Conservation (phyloP, 2,329 filamentous ascomycete species). For the Fusarium nodosum region DNA sequence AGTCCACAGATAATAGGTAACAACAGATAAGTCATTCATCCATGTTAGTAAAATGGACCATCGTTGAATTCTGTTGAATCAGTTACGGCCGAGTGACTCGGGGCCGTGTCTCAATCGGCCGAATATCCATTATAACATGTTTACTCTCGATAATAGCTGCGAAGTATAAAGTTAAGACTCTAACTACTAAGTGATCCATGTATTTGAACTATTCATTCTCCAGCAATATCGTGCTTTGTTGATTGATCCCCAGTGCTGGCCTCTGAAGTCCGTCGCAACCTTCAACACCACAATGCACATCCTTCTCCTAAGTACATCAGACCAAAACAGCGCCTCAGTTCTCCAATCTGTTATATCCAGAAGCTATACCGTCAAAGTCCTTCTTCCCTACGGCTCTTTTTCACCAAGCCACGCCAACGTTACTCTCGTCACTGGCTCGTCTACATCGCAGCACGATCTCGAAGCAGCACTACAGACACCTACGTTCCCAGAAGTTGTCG, state of each 20-base stretch:
- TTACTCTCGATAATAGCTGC: conserved; percentile 4
- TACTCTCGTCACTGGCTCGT: conserved; percentile 9
- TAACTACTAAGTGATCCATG: not conserved
- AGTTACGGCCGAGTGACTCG: conserved; percentile 39
- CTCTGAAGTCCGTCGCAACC: not conserved
- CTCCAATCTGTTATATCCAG: conserved; percentile 57
- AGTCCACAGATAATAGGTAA: not conserved
- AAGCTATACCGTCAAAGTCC: conserved; percentile 60
- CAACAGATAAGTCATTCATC: not conserved
- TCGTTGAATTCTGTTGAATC: not conserved
- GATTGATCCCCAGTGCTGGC: not conserved
- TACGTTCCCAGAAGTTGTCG: conserved; percentile 54
- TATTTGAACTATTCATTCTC: not conserved
- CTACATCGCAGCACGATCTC: conserved; percentile 51
- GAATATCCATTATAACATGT: conserved; percentile 20
- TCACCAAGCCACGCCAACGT: not conserved
- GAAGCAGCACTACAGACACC: conserved; percentile 51
- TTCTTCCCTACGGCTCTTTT: not conserved
- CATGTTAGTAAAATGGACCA: not conserved
- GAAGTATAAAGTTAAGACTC: conserved; percentile 24
- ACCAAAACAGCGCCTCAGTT: conserved; percentile 61
- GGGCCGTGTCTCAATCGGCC: conserved; percentile 45
- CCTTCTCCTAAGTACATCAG: conserved; percentile 62
- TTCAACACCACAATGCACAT: conserved; percentile 45
- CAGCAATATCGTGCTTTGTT: not conserved